phyloP scores from a whole-genome alignment of 441 rosid species.

The Croton setiger region DNA sequence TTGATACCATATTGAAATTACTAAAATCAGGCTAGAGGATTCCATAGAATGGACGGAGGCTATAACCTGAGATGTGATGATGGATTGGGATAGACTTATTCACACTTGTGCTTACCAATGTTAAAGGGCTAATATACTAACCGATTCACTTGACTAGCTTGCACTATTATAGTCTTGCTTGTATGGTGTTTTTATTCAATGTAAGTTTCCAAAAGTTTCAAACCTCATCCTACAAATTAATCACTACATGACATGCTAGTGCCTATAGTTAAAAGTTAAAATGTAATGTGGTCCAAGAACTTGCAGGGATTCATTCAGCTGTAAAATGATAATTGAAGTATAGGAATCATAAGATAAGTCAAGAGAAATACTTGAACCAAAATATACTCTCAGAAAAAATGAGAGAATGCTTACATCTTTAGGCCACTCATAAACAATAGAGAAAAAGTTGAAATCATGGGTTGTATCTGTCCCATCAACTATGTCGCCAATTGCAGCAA shows the following conservation, averaged over 20 bases:
- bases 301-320: neutral
- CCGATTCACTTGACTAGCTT: no score
- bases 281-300: neutral
- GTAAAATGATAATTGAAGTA: neutral
- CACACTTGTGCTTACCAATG: no score
- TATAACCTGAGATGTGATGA: no score
- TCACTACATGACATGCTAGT: neutral
- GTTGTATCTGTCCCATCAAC: slow-evolving; percentile 99
- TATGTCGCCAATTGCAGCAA: slow-evolving; percentile 98
- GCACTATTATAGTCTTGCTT: no score
- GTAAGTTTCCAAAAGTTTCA: neutral
- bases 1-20: no score
- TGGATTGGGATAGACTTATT: no score
- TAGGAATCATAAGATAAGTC: neutral
- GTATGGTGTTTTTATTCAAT: neutral
- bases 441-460: slow-evolving; percentile 98
- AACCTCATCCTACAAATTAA: neutral
- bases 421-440: slow-evolving; percentile 96
- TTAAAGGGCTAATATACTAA: no score
- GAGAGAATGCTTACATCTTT: slow-evolving; percentile 75
- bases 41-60: no score
- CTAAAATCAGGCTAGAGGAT: no score
- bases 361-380: neutral
- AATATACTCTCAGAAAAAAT: slow-evolving; percentile 17
- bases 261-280: neutral